Percentiles rank a stretch among this genome's conserved stretches.
Evolutionary conservation across 2,329 filamentous ascomycete species (phyloP).

Genomic region (Cladophialophora chaetospira): DNA sequence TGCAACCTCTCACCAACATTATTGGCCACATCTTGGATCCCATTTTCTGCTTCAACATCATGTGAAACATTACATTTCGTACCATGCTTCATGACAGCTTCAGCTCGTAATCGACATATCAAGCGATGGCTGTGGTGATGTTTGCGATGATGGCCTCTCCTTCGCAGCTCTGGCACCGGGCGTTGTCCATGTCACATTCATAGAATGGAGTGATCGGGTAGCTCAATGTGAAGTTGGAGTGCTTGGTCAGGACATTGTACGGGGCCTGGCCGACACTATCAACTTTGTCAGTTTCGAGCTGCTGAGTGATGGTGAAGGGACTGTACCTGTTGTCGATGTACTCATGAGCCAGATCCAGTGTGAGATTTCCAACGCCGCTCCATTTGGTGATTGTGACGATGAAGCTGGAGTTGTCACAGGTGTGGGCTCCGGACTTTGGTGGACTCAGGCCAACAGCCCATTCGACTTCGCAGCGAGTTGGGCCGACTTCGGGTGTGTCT

Average conservation of each 20-base stretch:
- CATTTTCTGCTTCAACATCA: background rate
- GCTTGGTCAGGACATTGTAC: conserved; percentile 31
- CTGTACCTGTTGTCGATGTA: conserved; percentile 30
- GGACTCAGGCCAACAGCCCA: conserved; percentile 28
- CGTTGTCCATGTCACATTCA: conserved; percentile 25
- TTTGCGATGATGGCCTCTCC: conserved; percentile 24
- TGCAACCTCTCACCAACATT: no score
- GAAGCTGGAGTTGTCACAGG: conserved; percentile 28
- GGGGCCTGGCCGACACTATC: conserved; percentile 25
- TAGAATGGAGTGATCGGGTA: conserved; percentile 25
- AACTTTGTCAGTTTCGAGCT: background rate
- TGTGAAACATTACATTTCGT: background rate
- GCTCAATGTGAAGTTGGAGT: conserved; percentile 24
- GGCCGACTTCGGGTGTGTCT: conserved; percentile 26
- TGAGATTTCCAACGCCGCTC: conserved; percentile 26
- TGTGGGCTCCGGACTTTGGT: conserved; percentile 11
- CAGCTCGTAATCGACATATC: background rate
- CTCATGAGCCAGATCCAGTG: conserved; percentile 26
- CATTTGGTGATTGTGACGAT: conserved; percentile 25
- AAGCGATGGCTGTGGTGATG: conserved; percentile 25
- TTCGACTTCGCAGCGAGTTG: conserved; percentile 28
- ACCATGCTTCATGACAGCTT: background rate
- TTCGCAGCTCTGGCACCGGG: conserved; percentile 21
- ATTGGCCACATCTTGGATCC: background rate
- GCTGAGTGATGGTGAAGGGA: background rate